Evolutionary conservation across 2,329 filamentous ascomycete species (phyloP).

Genomic region (Colletotrichum simmondsii): DNA sequence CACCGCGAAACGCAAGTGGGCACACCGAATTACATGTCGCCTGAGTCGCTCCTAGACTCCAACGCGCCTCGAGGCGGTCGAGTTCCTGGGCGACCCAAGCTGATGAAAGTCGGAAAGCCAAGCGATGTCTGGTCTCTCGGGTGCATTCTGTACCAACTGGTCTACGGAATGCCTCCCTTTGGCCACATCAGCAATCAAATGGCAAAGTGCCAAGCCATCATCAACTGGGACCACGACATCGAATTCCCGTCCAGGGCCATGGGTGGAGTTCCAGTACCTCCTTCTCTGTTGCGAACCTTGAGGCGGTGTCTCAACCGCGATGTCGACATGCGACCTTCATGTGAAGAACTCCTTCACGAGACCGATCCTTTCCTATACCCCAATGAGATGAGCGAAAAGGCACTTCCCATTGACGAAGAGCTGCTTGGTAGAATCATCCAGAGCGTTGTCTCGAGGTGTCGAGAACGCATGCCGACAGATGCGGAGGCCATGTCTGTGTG

Average conservation of each 20-base stretch:
- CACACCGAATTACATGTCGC: conserved; percentile 98
- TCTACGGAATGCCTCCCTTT: conserved; percentile 96
- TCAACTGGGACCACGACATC: conserved; percentile 80
- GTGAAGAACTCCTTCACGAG: conserved; percentile 68
- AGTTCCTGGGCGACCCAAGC: conserved; percentile 65
- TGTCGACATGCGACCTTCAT: conserved; percentile 71
- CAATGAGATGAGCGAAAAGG: conserved; percentile 62
- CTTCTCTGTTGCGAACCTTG: conserved; percentile 69
- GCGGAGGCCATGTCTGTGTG: conserved; percentile 65
- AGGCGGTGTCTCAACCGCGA: conserved; percentile 72
- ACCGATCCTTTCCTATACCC: conserved; percentile 74
- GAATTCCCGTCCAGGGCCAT: conserved; percentile 77
- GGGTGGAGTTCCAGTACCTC: conserved; percentile 71
- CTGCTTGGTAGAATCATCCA: conserved; percentile 71
- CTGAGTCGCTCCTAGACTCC: conserved; percentile 90
- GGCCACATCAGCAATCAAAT: conserved; percentile 91
- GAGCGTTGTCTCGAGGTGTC: conserved; percentile 69
- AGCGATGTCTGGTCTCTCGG: conserved; percentile 96
- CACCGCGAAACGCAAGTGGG: conserved; percentile 96
- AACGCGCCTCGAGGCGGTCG: conserved; percentile 70
- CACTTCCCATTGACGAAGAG: conserved; percentile 71
- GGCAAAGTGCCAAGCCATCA: conserved; percentile 86
- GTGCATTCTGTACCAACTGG: conserved; percentile 98
- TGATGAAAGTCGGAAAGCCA: conserved; percentile 96
- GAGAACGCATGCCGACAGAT: conserved; percentile 68